phyloP scores from a whole-genome alignment of 1,284 basidiomycete species.

The Pseudozyma flocculosa region DNA sequence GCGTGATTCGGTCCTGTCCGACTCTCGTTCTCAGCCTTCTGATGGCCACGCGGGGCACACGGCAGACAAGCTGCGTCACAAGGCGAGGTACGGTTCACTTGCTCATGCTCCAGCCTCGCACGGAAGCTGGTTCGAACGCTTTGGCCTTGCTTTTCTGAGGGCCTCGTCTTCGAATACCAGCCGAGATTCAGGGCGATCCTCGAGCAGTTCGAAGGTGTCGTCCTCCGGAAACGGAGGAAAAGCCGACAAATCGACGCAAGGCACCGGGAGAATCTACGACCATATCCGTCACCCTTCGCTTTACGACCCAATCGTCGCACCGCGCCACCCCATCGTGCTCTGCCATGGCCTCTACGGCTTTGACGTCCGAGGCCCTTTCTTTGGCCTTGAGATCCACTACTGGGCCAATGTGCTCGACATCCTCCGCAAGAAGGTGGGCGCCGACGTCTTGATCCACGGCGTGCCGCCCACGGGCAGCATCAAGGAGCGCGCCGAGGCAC shows the following conservation, averaged over 20 bases:
- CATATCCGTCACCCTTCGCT: slow-evolving; percentile 41
- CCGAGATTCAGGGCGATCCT: too few species aligned
- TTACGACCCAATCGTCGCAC: slow-evolving; percentile 67
- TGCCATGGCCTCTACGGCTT: slow-evolving; percentile 92
- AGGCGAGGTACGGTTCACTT: slow-evolving; percentile 9
- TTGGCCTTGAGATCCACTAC: slow-evolving; percentile 76
- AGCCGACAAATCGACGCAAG: neutral
- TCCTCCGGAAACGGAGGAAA: too few species aligned
- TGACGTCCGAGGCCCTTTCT: slow-evolving; percentile 76
- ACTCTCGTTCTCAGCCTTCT: neutral
- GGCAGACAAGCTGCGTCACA: neutral
- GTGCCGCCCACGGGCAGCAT: slow-evolving; percentile 95
- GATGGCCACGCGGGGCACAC: too few species aligned
- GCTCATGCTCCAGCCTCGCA: slow-evolving; percentile 16
- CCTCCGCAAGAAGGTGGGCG: slow-evolving; percentile 78
- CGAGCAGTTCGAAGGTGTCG: too few species aligned
- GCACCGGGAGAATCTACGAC: slow-evolving; percentile 25
- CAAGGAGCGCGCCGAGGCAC: slow-evolving; percentile 73
- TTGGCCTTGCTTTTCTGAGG: neutral
- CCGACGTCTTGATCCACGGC: slow-evolving; percentile 89
- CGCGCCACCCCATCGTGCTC: slow-evolving; percentile 85
- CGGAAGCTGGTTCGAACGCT: slow-evolving; percentile 21
- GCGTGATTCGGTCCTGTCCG: neutral
- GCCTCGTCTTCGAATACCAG: neutral
- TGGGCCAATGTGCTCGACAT: slow-evolving; percentile 88